These are phyloP conservation scores for Aspergillus affinis DNA, from an alignment of 495 filamentous ascomycete species.

Conservation along the genomic window DNA sequence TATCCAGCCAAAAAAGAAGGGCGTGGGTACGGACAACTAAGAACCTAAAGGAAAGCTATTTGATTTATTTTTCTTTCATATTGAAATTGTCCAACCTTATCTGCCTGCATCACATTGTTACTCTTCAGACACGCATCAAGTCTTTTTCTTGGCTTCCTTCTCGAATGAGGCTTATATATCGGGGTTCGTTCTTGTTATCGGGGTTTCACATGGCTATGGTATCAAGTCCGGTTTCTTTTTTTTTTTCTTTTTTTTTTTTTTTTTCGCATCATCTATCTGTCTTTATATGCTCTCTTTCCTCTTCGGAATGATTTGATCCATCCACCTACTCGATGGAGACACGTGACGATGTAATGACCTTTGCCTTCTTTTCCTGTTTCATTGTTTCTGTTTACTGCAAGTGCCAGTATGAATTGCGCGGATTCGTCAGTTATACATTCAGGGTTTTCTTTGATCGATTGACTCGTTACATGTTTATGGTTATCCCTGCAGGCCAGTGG, in stretches of 20 bases:
- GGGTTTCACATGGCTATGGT: slow-evolving; percentile 6
- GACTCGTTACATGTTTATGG: too few relatives aligned
- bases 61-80: slow-evolving; percentile 16
- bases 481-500: background rate
- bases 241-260: background rate
- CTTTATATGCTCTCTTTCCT: slow-evolving; percentile 12
- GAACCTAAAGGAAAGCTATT: slow-evolving; percentile 23
- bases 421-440: slow-evolving; percentile 2
- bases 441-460: background rate
- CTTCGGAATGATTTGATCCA: slow-evolving; percentile 1
- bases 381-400: slow-evolving; percentile 11
- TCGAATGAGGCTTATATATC: background rate
- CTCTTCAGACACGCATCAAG: background rate
- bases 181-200: slow-evolving; percentile 1
- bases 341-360: slow-evolving; percentile 30
- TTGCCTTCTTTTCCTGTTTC: slow-evolving; percentile 11
- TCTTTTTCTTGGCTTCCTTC: background rate
- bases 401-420: slow-evolving; percentile 21
- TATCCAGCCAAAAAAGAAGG: slow-evolving; percentile 51
- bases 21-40: slow-evolving; percentile 44
- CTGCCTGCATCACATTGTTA: background rate
- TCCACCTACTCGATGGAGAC: slow-evolving; percentile 16
- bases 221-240: background rate
- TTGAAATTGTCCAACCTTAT: background rate
- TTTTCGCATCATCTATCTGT: slow-evolving; percentile 10